Percentiles rank a stretch among this genome's conserved stretches.
Conservation (phyloP, 2,329 filamentous ascomycete species). For the Emydomyces testavorans region DNA sequence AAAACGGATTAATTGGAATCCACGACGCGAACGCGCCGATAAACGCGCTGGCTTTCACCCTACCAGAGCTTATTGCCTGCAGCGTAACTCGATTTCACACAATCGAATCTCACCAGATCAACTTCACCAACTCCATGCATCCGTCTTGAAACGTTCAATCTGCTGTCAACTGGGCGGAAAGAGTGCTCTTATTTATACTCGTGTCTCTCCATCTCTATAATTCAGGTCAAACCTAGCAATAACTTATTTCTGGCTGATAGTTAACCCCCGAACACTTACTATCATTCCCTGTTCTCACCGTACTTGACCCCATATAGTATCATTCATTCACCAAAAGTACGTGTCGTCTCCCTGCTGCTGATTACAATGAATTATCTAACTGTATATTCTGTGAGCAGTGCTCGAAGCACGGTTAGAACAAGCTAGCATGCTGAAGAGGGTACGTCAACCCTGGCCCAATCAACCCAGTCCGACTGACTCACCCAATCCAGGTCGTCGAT, state of each 20-base stretch:
- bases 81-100: too few relatives aligned
- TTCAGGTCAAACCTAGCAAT: too few relatives aligned
- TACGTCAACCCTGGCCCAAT: slow-evolving; percentile 31
- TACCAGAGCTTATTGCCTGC: background rate
- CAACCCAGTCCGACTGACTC: background rate
- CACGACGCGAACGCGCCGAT: slow-evolving; percentile 4
- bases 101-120: background rate
- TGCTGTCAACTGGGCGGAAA: too few relatives aligned
- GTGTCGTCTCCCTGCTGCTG: background rate
- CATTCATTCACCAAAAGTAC: slow-evolving; percentile 2
- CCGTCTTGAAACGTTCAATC: too few relatives aligned
- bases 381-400: slow-evolving; percentile 42
- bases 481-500: slow-evolving; percentile 64
- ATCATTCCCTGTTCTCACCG: background rate
- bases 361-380: background rate
- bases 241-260: too few relatives aligned
- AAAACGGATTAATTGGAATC: slow-evolving; percentile 5
- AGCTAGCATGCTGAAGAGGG: slow-evolving; percentile 90
- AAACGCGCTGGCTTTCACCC: background rate
- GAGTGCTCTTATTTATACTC: too few relatives aligned
- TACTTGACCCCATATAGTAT: background rate
- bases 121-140: too few relatives aligned
- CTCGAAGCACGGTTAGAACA: slow-evolving; percentile 96
- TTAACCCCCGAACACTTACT: background rate
- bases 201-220: too few relatives aligned